These are phyloP conservation scores for Alternaria angustiovoidea DNA, from an alignment of 2,329 filamentous ascomycete genomes.

Conservation along the genomic window DNA sequence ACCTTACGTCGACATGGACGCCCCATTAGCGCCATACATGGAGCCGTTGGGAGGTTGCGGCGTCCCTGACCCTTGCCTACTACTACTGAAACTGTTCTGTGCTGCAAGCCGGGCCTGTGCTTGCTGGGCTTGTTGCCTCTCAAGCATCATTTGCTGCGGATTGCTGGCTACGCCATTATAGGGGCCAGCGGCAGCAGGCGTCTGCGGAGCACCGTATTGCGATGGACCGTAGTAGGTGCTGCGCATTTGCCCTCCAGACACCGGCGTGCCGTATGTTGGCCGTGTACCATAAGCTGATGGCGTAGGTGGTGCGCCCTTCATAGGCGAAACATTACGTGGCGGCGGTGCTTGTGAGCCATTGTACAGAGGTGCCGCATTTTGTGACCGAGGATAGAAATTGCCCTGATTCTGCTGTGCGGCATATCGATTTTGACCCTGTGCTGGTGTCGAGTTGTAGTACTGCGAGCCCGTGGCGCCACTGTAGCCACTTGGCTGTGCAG, in stretches of 20 bases:
- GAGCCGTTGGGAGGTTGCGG: slow-evolving; percentile 47
- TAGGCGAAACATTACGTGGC: slow-evolving; percentile 45
- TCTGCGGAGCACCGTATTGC: slow-evolving; percentile 44
- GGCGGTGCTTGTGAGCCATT: slow-evolving; percentile 38
- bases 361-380: slow-evolving; percentile 47
- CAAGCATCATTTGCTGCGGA: slow-evolving; percentile 47
- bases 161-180: slow-evolving; percentile 35
- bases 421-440: slow-evolving; percentile 45
- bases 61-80: slow-evolving; percentile 46
- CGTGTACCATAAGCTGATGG: slow-evolving; percentile 41
- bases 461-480: slow-evolving; percentile 40
- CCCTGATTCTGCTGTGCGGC: slow-evolving; percentile 38
- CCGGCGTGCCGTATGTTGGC: slow-evolving; percentile 39
- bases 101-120: slow-evolving; percentile 48
- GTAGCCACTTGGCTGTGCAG: slow-evolving; percentile 39
- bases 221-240: slow-evolving; percentile 45
- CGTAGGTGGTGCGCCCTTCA: slow-evolving; percentile 39
- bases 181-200: slow-evolving; percentile 30
- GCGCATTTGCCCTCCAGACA: slow-evolving; percentile 40
- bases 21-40: slow-evolving; percentile 16
- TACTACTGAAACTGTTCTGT: slow-evolving; percentile 45
- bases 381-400: slow-evolving; percentile 46
- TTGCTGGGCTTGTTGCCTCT: slow-evolving; percentile 47
- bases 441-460: slow-evolving; percentile 45
- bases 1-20: slow-evolving; percentile 34